These are phyloP conservation scores for Pholiota conissans DNA, from an alignment of 768 basidiomycete genomes.

Conservation along the genomic window DNA sequence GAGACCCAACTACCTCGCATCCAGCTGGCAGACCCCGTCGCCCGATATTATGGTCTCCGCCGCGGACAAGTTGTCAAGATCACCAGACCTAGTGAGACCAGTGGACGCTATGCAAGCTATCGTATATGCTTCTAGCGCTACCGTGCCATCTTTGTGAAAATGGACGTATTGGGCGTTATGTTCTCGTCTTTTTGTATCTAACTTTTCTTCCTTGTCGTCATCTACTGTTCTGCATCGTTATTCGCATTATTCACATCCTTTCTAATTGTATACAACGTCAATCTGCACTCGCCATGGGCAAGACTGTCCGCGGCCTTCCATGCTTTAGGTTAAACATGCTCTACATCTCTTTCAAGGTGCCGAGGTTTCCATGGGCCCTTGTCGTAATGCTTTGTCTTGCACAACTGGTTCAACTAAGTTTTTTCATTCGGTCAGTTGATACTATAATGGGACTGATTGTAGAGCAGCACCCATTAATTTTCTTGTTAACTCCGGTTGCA, in stretches of 20 bases:
- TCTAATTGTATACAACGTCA: slow-evolving; percentile 28
- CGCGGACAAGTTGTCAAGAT: slow-evolving; percentile 99
- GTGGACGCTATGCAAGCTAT: slow-evolving; percentile 90
- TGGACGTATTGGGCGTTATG: slow-evolving; percentile 6
- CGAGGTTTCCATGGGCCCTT: slow-evolving; percentile 27
- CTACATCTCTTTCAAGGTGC: slow-evolving; percentile 8
- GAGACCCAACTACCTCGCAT: slow-evolving; percentile 98
- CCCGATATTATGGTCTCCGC: slow-evolving; percentile 93
- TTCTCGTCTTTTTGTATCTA: slow-evolving; percentile 15
- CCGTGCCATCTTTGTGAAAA: neutral
- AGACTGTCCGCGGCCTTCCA: slow-evolving; percentile 20
- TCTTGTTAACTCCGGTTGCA: neutral
- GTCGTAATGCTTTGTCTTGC: slow-evolving; percentile 1
- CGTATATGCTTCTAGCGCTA: slow-evolving; percentile 75
- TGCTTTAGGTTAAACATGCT: slow-evolving; percentile 14
- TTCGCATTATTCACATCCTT: slow-evolving; percentile 24
- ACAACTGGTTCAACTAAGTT: too few relatives aligned
- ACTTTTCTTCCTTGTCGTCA: slow-evolving; percentile 8
- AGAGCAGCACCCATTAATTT: neutral
- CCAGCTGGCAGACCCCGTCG: slow-evolving; percentile 95
- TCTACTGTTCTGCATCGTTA: slow-evolving; percentile 17
- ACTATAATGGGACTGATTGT: too few relatives aligned
- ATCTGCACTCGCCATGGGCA: slow-evolving; percentile 13
- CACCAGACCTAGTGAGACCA: slow-evolving; percentile 94
- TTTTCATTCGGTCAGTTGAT: too few relatives aligned